Evolutionary conservation across 2,329 filamentous ascomycete species (phyloP).

Genomic region (Verticillium klebahnii): DNA sequence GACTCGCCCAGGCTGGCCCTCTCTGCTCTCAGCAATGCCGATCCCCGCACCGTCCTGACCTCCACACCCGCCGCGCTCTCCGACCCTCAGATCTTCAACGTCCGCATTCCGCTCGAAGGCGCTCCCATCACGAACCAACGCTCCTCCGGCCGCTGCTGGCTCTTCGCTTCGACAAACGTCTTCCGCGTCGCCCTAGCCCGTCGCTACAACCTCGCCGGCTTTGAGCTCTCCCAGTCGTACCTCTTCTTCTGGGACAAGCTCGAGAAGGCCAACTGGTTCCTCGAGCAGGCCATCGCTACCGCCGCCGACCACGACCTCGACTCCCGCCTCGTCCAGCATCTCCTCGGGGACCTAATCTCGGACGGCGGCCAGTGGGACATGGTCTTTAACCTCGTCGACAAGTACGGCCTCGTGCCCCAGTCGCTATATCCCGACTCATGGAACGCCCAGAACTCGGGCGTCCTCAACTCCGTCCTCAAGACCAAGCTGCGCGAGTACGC

Average conservation of each 20-base stretch:
- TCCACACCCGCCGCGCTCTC: slow-evolving; percentile 58
- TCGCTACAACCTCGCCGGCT: slow-evolving; percentile 69
- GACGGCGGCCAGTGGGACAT: slow-evolving; percentile 93
- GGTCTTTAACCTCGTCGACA: slow-evolving; percentile 78
- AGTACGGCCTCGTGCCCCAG: slow-evolving; percentile 87
- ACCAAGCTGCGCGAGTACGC: slow-evolving; percentile 86
- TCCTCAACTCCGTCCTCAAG: slow-evolving; percentile 70
- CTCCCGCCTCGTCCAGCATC: slow-evolving; percentile 64
- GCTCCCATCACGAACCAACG: slow-evolving; percentile 81
- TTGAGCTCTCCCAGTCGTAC: slow-evolving; percentile 84
- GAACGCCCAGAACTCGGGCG: slow-evolving; percentile 67
- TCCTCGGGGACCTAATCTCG: slow-evolving; percentile 64
- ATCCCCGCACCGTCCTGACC: slow-evolving; percentile 61
- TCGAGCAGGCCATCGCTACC: slow-evolving; percentile 78
- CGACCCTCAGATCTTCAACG: slow-evolving; percentile 78
- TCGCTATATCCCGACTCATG: slow-evolving; percentile 75
- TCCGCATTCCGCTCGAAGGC: slow-evolving; percentile 78
- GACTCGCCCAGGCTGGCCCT: slow-evolving; percentile 59
- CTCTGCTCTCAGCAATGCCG: slow-evolving; percentile 63
- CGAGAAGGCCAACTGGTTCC: slow-evolving; percentile 86
- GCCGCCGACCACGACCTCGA: slow-evolving; percentile 61
- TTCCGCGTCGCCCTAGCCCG: slow-evolving; percentile 88
- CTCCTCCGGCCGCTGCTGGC: slow-evolving; percentile 80
- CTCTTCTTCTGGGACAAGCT: slow-evolving; percentile 94
- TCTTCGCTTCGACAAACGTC: slow-evolving; percentile 88